These are phyloP conservation scores for Fraxinus latifolia DNA, from an alignment of 305 asterid genomes.

Conservation along the genomic window DNA sequence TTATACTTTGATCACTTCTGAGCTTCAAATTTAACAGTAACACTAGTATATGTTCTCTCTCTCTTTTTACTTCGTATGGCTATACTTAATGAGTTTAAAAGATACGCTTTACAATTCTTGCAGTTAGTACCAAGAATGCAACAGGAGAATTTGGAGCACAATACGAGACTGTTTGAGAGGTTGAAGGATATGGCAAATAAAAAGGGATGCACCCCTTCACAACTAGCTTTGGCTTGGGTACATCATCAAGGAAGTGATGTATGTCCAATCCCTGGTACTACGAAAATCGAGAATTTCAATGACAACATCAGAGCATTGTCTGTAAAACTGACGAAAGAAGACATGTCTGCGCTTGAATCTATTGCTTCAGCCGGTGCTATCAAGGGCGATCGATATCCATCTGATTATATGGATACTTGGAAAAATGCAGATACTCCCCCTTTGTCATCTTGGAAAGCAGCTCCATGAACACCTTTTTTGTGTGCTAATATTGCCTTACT, in stretches of 20 bases:
- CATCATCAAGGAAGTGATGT: constrained; percentile 54
- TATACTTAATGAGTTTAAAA: neutral
- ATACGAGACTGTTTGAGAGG: constrained; percentile 37
- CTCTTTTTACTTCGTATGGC: neutral
- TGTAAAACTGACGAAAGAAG: constrained; percentile 41
- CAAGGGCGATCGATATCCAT: constrained; percentile 42
- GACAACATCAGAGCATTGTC: constrained; percentile 52
- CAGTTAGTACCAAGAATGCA: constrained; percentile 56
- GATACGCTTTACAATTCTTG: neutral
- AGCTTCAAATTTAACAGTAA: neutral
- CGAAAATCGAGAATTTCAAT: constrained; percentile 49
- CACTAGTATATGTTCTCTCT: too few relatives aligned
- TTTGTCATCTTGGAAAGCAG: constrained; percentile 56
- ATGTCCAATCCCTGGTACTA: constrained; percentile 56
- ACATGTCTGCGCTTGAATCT: constrained; percentile 54
- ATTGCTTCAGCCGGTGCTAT: constrained; percentile 31
- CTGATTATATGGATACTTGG: constrained; percentile 37
- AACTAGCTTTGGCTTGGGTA: constrained; percentile 59
- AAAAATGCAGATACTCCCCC: constrained; percentile 55
- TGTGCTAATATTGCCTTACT: neutral
- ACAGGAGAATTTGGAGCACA: constrained; percentile 49
- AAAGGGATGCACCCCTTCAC: constrained; percentile 53
- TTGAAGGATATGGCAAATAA: constrained; percentile 43
- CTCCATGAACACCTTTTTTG: neutral
- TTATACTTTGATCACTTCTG: neutral